These are phyloP conservation scores for Taiwanofungus camphoratus DNA, from an alignment of 1,284 basidiomycete genomes.

Conservation along the genomic window DNA sequence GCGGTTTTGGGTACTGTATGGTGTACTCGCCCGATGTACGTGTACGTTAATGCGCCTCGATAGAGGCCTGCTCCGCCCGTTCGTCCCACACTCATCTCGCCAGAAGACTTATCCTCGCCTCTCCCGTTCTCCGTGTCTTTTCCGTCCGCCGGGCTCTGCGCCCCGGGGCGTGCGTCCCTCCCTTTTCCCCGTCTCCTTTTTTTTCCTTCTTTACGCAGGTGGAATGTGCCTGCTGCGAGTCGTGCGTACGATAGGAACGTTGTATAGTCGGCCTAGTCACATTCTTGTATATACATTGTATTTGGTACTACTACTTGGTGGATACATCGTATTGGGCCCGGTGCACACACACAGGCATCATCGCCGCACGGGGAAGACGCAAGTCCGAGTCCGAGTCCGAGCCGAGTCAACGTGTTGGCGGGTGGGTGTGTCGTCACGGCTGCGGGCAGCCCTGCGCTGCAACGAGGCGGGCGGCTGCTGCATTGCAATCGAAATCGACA, in stretches of 20 bases:
- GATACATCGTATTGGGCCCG: conserved; percentile 7
- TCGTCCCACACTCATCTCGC: conserved; percentile 1
- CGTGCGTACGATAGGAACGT: conserved; percentile 6
- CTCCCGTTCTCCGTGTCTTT: background rate
- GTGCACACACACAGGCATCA: background rate
- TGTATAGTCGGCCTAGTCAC: conserved; percentile 6
- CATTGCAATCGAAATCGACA: too few species aligned
- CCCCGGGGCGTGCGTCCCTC: too few species aligned
- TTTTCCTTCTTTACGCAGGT: background rate
- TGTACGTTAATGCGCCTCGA: conserved; percentile 4
- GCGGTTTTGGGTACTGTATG: too few species aligned
- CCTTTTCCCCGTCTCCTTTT: too few species aligned
- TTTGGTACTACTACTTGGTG: conserved; percentile 9
- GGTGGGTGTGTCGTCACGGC: too few species aligned
- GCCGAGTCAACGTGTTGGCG: background rate
- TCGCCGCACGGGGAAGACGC: background rate
- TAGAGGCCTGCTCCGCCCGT: conserved; percentile 3
- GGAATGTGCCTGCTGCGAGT: conserved; percentile 4
- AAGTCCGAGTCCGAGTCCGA: background rate
- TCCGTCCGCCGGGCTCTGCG: too few species aligned
- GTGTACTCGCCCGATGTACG: conserved; percentile 6
- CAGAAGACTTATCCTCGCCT: conserved; percentile 3
- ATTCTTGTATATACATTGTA: conserved; percentile 9
- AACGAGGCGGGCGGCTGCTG: too few species aligned
- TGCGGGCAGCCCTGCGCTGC: too few species aligned